These are phyloP conservation scores for Skeletonema marinoi DNA, from an alignment of 108 stramenopile species.

Conservation along the genomic window DNA sequence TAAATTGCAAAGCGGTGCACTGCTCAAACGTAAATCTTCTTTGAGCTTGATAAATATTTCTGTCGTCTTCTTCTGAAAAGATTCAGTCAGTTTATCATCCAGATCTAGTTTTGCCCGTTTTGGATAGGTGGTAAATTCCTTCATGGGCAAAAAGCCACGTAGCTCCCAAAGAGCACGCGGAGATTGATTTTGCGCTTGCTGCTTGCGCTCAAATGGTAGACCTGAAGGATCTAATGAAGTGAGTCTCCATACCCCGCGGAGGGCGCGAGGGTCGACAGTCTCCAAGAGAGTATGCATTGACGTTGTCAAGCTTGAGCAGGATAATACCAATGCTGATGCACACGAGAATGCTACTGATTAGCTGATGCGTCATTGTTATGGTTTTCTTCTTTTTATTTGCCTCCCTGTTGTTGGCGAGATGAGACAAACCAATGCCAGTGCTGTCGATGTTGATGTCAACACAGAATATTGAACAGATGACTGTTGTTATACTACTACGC, in stretches of 20 bases:
- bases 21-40: conserved; percentile 79
- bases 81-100: conserved; percentile 2
- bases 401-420: neutral
- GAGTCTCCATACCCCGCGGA: conserved; percentile 79
- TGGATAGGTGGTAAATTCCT: conserved; percentile 85
- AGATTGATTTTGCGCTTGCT: conserved; percentile 11
- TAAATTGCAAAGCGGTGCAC: conserved; percentile 41
- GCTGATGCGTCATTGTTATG: neutral
- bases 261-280: conserved; percentile 67
- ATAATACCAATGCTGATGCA: neutral
- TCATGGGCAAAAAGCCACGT: conserved; percentile 53
- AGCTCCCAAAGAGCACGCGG: conserved; percentile 27
- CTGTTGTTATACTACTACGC: too few relatives aligned
- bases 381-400: neutral
- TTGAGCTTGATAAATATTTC: conserved; percentile 81
- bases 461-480: too few relatives aligned
- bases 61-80: conserved; percentile 35
- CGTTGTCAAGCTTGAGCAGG: neutral
- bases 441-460: neutral
- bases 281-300: conserved; percentile 42
- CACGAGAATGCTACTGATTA: neutral
- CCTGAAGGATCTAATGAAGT: conserved; percentile 46
- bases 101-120: conserved; percentile 2
- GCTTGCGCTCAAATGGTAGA: conserved; percentile 41
- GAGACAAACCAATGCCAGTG: conserved; percentile 11